Evolutionary conservation across 176 grass and related monocot genomes (phyloP), one percentile per base, ranked within the genome.

Genomic region (Metroxylon sagu): DNA sequence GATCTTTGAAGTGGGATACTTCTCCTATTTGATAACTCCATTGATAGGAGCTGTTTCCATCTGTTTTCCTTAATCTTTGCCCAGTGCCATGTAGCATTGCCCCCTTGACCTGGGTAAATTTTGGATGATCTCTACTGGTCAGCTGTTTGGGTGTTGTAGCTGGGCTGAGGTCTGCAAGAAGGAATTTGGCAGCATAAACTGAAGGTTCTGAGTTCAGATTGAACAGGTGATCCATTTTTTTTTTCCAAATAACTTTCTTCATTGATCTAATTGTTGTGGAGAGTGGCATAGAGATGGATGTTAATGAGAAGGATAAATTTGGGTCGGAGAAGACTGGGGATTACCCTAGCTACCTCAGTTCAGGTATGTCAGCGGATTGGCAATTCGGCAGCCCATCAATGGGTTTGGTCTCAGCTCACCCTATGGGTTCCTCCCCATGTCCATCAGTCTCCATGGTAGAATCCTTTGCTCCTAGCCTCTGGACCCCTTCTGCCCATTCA

Each of bases 261-360:
- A 35, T 35, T 35, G 31, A 7, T 55, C 52, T 60, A 63, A 18
- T 18, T 27, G 75, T 50, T 18, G 56, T 14, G 35, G 57, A n/a
- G 25, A 49, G 29, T 18, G 2, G 0, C 30, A 50, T 56, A 19
- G 54, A 67, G 54, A 65, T 60, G 63, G 60, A 83, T 77, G 70
- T 85, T 69, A 80, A 69, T 54, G 76, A 76, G 69, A 85, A 76
- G 68, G 64, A 26, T 35, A 70, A 83, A 49, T 77, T 76, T 69
- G 76, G 76, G 53, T 77, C 76, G 78, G 79, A 90, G 52, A 72
- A 71, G 57, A 80, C 66, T 53, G 73, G 35, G 35, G 35, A 43
- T 43, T 2, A 43, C 14, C 8, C 35, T 43, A 43, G 57, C 31
- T 61, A 74, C 4, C 69, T 80, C 71, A 75, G 50, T 57, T 63